Evolutionary conservation across 768 basidiomycete genomes (phyloP).

Genomic region (Zangia roseola): DNA sequence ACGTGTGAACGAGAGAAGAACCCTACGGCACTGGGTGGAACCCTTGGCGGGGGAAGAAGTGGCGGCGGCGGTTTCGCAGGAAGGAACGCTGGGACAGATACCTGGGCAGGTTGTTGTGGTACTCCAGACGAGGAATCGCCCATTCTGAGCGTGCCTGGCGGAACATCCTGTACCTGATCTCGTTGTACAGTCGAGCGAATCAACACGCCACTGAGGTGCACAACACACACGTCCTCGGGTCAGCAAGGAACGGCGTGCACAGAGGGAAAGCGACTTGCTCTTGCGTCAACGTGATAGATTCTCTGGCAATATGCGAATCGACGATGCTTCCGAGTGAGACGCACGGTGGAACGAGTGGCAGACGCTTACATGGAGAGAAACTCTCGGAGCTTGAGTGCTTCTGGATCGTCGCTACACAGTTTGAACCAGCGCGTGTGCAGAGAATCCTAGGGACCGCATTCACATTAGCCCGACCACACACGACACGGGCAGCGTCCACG

Average conservation of each 20-base stretch:
- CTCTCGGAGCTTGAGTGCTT: slow-evolving; percentile 22
- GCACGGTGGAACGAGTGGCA: not conserved
- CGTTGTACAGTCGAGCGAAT: slow-evolving; percentile 11
- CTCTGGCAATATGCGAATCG: slow-evolving; percentile 1
- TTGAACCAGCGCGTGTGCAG: slow-evolving; percentile 28
- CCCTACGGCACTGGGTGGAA: slow-evolving; percentile 13
- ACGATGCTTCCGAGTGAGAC: slow-evolving; percentile 6
- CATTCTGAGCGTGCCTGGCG: not conserved
- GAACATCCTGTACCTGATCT: slow-evolving; percentile 1
- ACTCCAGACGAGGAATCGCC: not conserved
- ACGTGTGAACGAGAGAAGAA: not conserved
- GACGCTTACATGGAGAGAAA: slow-evolving; percentile 30
- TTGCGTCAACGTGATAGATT: slow-evolving; percentile 23
- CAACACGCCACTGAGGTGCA: slow-evolving; percentile 11
- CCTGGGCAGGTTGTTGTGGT: not conserved
- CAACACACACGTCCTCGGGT: not conserved
- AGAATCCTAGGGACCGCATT: slow-evolving; percentile 24
- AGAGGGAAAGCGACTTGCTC: slow-evolving; percentile 17
- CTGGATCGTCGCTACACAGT: slow-evolving; percentile 22
- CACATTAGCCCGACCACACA: not conserved
- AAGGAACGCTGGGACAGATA: not conserved
- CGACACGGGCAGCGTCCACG: not conserved
- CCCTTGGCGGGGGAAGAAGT: not conserved
- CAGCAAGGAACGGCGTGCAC: slow-evolving; percentile 6
- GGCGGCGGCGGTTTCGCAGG: not conserved